Percentiles rank a stretch among this genome's conserved stretches.
Conservation (phyloP, 805 yeast genomes). For the Candida krabiensis region DNA sequence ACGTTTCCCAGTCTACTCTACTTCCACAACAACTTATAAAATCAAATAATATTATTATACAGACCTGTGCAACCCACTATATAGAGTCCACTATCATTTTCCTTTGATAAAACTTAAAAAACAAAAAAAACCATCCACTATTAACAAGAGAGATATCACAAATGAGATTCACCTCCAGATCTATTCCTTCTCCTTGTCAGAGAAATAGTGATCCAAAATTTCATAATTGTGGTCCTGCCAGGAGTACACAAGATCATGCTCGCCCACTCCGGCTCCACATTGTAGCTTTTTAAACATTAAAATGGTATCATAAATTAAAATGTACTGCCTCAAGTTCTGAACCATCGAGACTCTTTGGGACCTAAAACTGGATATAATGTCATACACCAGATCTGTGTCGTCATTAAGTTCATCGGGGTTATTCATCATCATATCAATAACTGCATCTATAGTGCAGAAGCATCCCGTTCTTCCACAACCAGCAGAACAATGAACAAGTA, state of each 20-base stretch:
- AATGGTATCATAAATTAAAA: conserved; percentile 47
- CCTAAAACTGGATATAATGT: conserved; percentile 47
- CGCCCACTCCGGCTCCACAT: conserved; percentile 6
- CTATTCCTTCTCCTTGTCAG: conserved; percentile 15
- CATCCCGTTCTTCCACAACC: conserved; percentile 98
- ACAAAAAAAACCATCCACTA: no score
- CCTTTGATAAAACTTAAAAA: no score
- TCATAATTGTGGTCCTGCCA: conserved; percentile 15
- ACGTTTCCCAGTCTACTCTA: no score
- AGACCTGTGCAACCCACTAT: no score
- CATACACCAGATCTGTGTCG: conserved; percentile 43
- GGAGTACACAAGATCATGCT: conserved; percentile 7
- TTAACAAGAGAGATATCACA: no score
- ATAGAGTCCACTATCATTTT: no score
- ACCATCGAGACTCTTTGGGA: conserved; percentile 59
- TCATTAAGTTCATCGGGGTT: conserved; percentile 9
- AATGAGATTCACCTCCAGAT: no score
- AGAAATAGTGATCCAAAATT: conserved; percentile 15
- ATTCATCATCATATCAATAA: conserved; percentile 39
- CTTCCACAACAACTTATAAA: no score
- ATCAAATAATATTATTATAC: no score
- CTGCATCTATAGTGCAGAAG: conserved; percentile 68
- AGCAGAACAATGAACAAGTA: conserved; percentile 89
- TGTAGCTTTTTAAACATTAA: conserved; percentile 27
- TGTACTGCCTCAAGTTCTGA: conserved; percentile 55